phyloP scores from a whole-genome alignment of 2,329 filamentous ascomycete genomes.

The Fonsecaea pedrosoi region DNA sequence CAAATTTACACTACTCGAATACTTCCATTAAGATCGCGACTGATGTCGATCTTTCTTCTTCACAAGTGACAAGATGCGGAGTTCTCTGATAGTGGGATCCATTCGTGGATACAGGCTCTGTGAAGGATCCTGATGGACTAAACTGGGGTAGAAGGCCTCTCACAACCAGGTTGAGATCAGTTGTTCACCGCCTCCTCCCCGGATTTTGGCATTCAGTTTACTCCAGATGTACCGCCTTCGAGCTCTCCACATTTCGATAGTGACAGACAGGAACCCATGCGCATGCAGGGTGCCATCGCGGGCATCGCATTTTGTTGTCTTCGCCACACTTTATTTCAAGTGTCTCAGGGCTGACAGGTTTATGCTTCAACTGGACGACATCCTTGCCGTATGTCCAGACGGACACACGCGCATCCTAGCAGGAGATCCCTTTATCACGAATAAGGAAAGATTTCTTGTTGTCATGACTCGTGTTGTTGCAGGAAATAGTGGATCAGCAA shows the following conservation, averaged over 20 bases:
- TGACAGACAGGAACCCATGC: background rate
- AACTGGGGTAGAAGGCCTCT: background rate
- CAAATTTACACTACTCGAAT: background rate
- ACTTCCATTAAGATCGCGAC: background rate
- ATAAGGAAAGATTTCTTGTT: background rate
- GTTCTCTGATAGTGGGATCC: background rate
- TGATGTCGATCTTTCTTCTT: background rate
- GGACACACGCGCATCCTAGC: background rate
- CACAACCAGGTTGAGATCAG: background rate
- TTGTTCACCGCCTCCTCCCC: background rate
- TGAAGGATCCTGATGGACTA: background rate
- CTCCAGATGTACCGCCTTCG: slow-evolving; percentile 9
- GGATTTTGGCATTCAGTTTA: background rate
- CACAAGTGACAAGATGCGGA: background rate
- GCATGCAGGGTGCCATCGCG: slow-evolving; percentile 4
- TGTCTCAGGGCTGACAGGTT: background rate
- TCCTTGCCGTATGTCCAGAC: background rate
- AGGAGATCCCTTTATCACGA: background rate
- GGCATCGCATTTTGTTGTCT: slow-evolving; percentile 1
- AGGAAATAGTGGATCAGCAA: background rate
- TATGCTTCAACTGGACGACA: background rate
- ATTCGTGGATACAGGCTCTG: background rate
- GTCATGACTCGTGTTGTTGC: background rate
- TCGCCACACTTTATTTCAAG: slow-evolving; percentile 30
- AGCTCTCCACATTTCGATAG: slow-evolving; percentile 5